phyloP scores from a whole-genome alignment of 495 filamentous ascomycete genomes.

The Tuber microsphaerosporum region DNA sequence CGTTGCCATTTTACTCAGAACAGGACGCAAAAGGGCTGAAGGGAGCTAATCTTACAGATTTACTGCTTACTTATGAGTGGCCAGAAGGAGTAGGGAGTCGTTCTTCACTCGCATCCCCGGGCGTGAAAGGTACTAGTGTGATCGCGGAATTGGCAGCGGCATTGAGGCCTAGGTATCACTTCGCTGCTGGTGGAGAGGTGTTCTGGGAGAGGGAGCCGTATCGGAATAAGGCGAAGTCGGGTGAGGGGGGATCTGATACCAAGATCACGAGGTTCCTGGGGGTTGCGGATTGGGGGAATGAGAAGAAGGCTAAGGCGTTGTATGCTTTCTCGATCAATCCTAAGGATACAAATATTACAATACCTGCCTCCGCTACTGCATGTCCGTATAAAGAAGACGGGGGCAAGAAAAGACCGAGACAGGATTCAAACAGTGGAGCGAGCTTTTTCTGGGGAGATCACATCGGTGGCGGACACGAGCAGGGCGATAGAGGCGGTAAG shows the following conservation, averaged over 20 bases:
- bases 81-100: slow-evolving; percentile 58
- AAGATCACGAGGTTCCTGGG: slow-evolving; percentile 78
- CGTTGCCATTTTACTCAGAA: slow-evolving; percentile 59
- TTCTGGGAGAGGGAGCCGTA: slow-evolving; percentile 93
- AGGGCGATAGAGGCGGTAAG: slow-evolving; percentile 48
- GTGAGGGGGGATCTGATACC: slow-evolving; percentile 18
- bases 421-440: slow-evolving; percentile 35
- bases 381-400: slow-evolving; percentile 24
- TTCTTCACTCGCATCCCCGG: slow-evolving; percentile 42
- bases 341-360: slow-evolving; percentile 50
- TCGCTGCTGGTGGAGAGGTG: slow-evolving; percentile 59
- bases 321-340: slow-evolving; percentile 79
- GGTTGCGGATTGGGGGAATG: slow-evolving; percentile 67
- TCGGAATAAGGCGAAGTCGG: slow-evolving; percentile 31
- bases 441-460: slow-evolving; percentile 39
- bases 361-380: slow-evolving; percentile 47
- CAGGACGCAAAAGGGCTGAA: slow-evolving; percentile 67
- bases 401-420: slow-evolving; percentile 15
- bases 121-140: slow-evolving; percentile 46
- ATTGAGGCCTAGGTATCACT: slow-evolving; percentile 81
- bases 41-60: slow-evolving; percentile 69
- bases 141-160: slow-evolving; percentile 67
- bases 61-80: slow-evolving; percentile 81
- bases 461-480: slow-evolving; percentile 18
- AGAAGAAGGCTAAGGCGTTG: slow-evolving; percentile 69